Evolutionary conservation across 495 filamentous ascomycete genomes (phyloP).

Genomic region (Podospora tetraspora): DNA sequence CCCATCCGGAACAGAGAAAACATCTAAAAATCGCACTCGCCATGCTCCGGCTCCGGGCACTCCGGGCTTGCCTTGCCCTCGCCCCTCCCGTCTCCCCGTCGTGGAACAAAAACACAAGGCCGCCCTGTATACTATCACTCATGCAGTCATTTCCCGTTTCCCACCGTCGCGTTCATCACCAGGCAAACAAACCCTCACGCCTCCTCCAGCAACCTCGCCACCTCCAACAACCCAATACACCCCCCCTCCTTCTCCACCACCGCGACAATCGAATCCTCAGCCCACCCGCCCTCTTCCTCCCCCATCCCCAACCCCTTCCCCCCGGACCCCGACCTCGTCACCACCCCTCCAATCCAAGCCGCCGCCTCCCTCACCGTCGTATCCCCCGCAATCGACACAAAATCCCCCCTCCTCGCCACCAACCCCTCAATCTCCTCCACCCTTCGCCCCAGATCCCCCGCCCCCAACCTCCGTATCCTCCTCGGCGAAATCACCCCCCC

Average conservation of each 20-base stretch:
- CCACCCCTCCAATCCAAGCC: slow-evolving; percentile 35
- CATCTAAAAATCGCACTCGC: not conserved
- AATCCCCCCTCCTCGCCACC: slow-evolving; percentile 34
- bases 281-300: slow-evolving; percentile 16
- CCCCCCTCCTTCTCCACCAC: slow-evolving; percentile 39
- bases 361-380: slow-evolving; percentile 37
- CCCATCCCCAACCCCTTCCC: not conserved
- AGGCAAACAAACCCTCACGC: not conserved
- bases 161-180: not conserved
- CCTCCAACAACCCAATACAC: slow-evolving; percentile 43
- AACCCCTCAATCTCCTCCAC: slow-evolving; percentile 30
- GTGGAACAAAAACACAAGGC: not conserved
- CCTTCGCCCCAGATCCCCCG: slow-evolving; percentile 28
- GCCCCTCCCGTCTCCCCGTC: too few species aligned
- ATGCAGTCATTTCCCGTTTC: slow-evolving; percentile 3
- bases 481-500: slow-evolving; percentile 38
- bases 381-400: slow-evolving; percentile 41
- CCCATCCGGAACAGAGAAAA: not conserved
- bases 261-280: slow-evolving; percentile 41
- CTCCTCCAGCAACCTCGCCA: slow-evolving; percentile 28
- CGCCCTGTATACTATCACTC: not conserved
- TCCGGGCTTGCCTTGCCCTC: not conserved
- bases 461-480: slow-evolving; percentile 34
- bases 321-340: slow-evolving; percentile 11
- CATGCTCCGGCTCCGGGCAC: not conserved